phyloP scores from a whole-genome alignment of 2,329 filamentous ascomycete species.

The Trichoderma sp. region DNA sequence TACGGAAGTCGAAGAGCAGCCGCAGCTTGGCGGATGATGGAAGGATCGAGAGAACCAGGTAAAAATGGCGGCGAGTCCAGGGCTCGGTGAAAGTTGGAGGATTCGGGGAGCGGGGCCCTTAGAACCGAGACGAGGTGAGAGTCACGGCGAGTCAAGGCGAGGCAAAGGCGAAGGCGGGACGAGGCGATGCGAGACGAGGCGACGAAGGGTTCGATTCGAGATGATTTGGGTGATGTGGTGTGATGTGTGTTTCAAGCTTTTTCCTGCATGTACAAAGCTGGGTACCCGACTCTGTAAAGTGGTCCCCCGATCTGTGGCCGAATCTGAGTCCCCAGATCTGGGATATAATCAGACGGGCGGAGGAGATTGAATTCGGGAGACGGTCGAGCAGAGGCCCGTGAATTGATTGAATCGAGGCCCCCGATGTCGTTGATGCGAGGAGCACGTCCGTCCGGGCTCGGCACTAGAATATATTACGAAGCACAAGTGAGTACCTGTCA shows the following conservation, averaged over 20 bases:
- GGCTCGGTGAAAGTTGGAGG: not conserved
- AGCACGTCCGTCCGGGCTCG: not conserved
- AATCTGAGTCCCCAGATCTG: not conserved
- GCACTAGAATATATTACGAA: not conserved
- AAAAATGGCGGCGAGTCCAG: not conserved
- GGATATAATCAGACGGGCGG: not conserved
- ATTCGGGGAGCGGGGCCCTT: constrained; percentile 3
- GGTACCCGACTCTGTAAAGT: constrained; percentile 1
- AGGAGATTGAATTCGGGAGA: not conserved
- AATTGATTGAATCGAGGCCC: not conserved
- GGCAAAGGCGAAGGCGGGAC: not conserved
- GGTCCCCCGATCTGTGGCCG: not conserved
- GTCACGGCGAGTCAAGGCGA: not conserved
- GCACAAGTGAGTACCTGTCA: not conserved
- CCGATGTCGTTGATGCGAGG: not conserved
- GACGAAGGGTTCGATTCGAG: not conserved
- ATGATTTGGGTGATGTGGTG: not conserved
- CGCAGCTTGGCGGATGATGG: not conserved
- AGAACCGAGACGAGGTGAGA: constrained; percentile 2
- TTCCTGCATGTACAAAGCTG: not conserved
- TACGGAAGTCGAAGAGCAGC: not conserved
- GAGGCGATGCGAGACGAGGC: not conserved
- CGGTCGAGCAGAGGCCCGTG: not conserved
- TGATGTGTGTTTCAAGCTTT: not conserved
- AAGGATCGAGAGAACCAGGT: not conserved